Conservation (phyloP, 768 basidiomycete genomes). For the Fomitopsis pulvina region DNA sequence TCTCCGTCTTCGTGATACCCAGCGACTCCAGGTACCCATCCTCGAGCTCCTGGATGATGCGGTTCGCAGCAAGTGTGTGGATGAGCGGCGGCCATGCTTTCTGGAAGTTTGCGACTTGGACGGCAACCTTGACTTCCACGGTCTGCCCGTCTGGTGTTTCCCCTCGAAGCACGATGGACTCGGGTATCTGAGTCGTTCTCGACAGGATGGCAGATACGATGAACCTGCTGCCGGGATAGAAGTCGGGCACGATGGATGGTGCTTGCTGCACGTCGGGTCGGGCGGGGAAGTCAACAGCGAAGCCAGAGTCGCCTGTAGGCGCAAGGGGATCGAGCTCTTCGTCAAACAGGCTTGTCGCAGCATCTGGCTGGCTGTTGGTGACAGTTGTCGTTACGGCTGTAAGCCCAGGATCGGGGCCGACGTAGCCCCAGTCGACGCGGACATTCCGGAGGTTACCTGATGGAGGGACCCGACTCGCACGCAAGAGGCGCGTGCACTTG, state of each 20-base stretch:
- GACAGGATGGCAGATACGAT: slow-evolving; percentile 28
- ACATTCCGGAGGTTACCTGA: slow-evolving; percentile 40
- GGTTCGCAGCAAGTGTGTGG: slow-evolving; percentile 49
- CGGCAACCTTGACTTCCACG: slow-evolving; percentile 18
- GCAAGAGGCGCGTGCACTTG: slow-evolving; percentile 44
- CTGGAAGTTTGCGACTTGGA: background rate
- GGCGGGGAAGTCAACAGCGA: slow-evolving; percentile 6
- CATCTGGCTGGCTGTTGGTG: background rate
- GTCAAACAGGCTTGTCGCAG: background rate
- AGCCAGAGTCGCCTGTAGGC: background rate
- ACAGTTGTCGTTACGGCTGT: background rate
- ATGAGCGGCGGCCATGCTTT: slow-evolving; percentile 27
- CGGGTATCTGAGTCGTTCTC: slow-evolving; percentile 17
- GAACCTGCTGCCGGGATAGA: slow-evolving; percentile 30
- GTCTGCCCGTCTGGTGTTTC: slow-evolving; percentile 20
- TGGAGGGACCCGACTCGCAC: slow-evolving; percentile 32
- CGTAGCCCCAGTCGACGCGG: slow-evolving; percentile 40
- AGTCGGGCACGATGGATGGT: slow-evolving; percentile 22
- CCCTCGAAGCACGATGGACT: slow-evolving; percentile 21
- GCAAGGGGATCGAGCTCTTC: background rate
- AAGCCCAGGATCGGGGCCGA: background rate
- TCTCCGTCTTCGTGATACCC: background rate
- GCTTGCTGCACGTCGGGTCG: slow-evolving; percentile 23
- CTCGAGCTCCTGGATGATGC: slow-evolving; percentile 48
- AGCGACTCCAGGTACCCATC: slow-evolving; percentile 13